phyloP scores from a whole-genome alignment of 805 yeast genomes.

The Ogataea parapolymorpha region DNA sequence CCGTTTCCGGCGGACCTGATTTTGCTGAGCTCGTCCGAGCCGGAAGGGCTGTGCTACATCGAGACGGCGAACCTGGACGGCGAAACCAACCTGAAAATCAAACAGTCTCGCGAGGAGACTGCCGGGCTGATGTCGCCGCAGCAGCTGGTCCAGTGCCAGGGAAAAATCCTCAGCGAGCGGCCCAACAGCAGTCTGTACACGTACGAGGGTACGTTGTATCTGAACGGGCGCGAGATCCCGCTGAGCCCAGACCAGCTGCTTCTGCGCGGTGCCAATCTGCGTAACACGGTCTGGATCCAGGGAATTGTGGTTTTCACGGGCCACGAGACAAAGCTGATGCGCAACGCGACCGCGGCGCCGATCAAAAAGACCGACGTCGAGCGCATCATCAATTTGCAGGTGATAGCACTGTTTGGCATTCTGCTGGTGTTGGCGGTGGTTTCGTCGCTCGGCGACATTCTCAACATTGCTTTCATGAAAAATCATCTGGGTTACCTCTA shows the following conservation, averaged over 20 bases:
- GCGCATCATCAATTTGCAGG: conserved; percentile 88
- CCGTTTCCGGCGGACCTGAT: conserved; percentile 93
- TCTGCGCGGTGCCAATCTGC: conserved; percentile 89
- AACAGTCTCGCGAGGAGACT: conserved; percentile 82
- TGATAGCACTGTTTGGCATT: conserved; percentile 80
- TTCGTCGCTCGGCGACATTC: conserved; percentile 85
- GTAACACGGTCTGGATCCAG: conserved; percentile 93
- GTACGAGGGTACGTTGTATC: conserved; percentile 79
- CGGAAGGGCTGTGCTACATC: conserved; percentile 95
- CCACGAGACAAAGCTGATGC: conserved; percentile 96
- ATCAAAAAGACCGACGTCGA: conserved; percentile 97
- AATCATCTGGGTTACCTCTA: conserved; percentile 59
- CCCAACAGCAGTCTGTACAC: conserved; percentile 95
- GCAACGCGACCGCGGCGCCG: conserved; percentile 98
- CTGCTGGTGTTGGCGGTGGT: conserved; percentile 71
- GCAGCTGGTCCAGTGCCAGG: conserved; percentile 50
- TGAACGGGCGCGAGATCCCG: conserved; percentile 61
- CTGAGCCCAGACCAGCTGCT: conserved; percentile 87
- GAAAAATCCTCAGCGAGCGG: conserved; percentile 74
- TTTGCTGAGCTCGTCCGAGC: conserved; percentile 87
- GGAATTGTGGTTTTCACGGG: conserved; percentile 96
- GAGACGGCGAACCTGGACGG: conserved; percentile 98
- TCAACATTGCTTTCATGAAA: conserved; percentile 56
- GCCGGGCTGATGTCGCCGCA: conserved; percentile 64
- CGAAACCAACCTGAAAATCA: conserved; percentile 93